Evolutionary conservation across 768 basidiomycete species (phyloP), one percentile per base, ranked within the genome.

Genomic region (Suillus lakei): DNA sequence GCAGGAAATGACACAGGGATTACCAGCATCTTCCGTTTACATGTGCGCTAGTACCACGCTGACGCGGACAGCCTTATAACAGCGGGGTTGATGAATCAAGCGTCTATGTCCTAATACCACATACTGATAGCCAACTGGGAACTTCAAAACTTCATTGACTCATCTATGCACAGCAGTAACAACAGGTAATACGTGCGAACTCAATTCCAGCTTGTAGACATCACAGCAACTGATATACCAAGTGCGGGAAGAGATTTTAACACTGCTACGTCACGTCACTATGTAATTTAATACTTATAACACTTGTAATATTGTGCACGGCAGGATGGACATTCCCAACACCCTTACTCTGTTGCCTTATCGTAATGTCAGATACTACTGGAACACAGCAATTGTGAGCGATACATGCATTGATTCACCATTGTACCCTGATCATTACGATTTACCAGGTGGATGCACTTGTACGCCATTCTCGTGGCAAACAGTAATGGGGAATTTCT

Each of bases 391-490:
- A 51, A 16, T 51, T 51, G 50, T 51, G 28, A 28, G 50, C 28
- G 3, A 9, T 18, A 8, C 26, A 16, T 50, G 48, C 23, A 51
- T 28, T 8, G 4, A 51, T 51, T 16, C 8, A 51, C 8, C 4
- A 8, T n/a, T 18, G 8, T 9, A 26, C 9, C 48, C 26, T 50
- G 26, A 50, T 50, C 23, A 13, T 26, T 15, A 5, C 51, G 18
- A 32, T 54, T 32, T 32, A 30, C 53, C 30, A 67, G 66, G 5
- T 7, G 55, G 36, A n/a, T 67, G 12, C 64, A 65, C 36, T 46
- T 46, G 18, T 55, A 58, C 46, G 16, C 61, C 6, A 36, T n/a
- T 7, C 15, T 65, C 21, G 46, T 58, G 53, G 64, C 64, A 28
- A n/a, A 60, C 34, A 56, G 66, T 67, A 43, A 34, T 21, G 12